Base-by-base conservation (phyloP, 345 rosid species). In the Sonneratia caseolaris region DNA sequence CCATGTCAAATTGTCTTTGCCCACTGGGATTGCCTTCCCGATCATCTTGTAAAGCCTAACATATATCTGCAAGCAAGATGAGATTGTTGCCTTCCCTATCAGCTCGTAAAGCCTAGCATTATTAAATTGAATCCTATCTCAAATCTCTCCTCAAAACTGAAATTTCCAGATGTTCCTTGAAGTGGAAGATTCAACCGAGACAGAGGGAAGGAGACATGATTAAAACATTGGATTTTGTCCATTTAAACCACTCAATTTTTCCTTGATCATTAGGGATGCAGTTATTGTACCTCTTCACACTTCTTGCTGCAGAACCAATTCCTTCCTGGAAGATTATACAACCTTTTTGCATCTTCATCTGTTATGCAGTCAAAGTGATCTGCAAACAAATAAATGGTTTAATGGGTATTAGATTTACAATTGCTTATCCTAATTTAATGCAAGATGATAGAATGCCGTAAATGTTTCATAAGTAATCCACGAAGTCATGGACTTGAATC, bases 301-400 rank as follows among this genome's bases (percentile, higher is more conserved):
- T 76, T 77, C 16, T 53, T 74, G 76, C 85, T 74, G 78, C 98
- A 93, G 75, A 85, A 86, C 91, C 89, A 86, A 10, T 71, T 82
- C 69, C 53, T 66, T 11, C 42, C 11, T 0, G 73, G 65, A 36
- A 37, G 43, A 5, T 40, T 1, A n/a, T 75, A 71, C 71, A 32
- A 64, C 49, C 43, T 14, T 37, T 36, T 70, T 37, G 59, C 38
- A 15, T 71, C 69, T 72, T 35, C 61, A 42, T 70, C 72, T 27
- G 62, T 71, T 3, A 76, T 6, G 77, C 96, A 89, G 11, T 71
- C 72, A 15, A 71, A 27, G 73, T 91, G 96, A 74, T 78, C 86
- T 83, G 65, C 73, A 66, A 51, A 37, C 32, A 55, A 74, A 68
- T 32, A 74, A 47, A 47, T 47, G 13, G 15, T 47, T 47, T 47